phyloP scores from a whole-genome alignment of 441 rosid genomes.

The Gossypium schwendimanii region DNA sequence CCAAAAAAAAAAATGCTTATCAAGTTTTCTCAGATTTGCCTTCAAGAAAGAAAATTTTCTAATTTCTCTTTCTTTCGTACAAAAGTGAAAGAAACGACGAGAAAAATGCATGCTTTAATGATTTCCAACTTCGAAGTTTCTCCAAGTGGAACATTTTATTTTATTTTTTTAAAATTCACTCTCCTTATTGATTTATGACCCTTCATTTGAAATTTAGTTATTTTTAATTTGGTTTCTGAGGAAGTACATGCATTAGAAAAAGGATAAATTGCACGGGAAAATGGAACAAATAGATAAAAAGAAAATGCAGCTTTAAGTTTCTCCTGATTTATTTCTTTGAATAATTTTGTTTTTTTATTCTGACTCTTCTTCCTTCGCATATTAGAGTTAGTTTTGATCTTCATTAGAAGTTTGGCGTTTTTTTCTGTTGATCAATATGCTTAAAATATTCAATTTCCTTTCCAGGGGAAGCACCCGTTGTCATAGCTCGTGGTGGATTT shows the following conservation, averaged over 20 bases:
- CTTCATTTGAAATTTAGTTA: neutral
- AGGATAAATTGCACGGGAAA: neutral
- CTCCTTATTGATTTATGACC: neutral
- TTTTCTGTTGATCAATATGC: neutral
- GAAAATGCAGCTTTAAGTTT: neutral
- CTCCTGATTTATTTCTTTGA: neutral
- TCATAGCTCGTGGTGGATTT: conserved; percentile 85
- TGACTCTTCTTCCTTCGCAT: neutral
- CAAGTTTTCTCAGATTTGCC: neutral
- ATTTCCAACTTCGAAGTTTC: neutral
- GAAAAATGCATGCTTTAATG: neutral
- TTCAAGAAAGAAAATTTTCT: neutral
- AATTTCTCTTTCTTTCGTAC: neutral
- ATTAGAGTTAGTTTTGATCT: neutral
- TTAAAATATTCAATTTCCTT: neutral
- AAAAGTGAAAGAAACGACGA: neutral
- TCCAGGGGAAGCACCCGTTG: conserved; percentile 61
- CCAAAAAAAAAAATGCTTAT: neutral
- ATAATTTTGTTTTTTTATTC: neutral
- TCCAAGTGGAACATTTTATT: neutral
- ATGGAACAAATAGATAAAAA: neutral
- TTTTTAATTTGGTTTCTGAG: neutral
- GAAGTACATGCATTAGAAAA: neutral
- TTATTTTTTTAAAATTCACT: neutral
- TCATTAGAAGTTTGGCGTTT: neutral